Conservation (phyloP, 73 alveolate species). For the Symbiodinium pilosum region DNA sequence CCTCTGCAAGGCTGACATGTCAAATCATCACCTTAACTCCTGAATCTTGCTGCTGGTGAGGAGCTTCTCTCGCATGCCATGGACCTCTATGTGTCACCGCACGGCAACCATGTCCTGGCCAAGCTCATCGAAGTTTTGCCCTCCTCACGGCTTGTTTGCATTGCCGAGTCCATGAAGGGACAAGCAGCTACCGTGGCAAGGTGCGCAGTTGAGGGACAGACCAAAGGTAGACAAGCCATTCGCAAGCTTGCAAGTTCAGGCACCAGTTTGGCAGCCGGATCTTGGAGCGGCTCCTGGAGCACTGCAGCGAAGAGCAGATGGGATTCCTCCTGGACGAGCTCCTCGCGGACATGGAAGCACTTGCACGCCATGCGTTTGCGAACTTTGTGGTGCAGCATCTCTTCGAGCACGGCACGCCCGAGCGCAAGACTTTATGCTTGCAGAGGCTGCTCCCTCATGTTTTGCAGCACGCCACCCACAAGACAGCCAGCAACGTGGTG, state of each 20-base stretch:
- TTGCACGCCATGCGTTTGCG: constrained; percentile 86
- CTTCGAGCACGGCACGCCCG: constrained; percentile 78
- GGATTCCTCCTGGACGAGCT: constrained; percentile 78
- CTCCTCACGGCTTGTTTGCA: constrained; percentile 86
- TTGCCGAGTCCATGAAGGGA: constrained; percentile 61
- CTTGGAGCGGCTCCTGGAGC: constrained; percentile 88
- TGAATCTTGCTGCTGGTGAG: background rate
- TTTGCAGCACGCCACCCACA: constrained; percentile 86
- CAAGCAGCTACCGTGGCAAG: constrained; percentile 82
- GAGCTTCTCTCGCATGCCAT: constrained; percentile 48
- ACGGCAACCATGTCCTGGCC: constrained; percentile 92
- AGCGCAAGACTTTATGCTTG: constrained; percentile 29
- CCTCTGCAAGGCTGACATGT: too few relatives aligned
- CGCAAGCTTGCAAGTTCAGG: background rate
- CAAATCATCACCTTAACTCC: too few relatives aligned
- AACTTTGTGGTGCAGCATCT: constrained; percentile 93
- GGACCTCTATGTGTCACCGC: constrained; percentile 87
- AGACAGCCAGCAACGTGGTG: constrained; percentile 94
- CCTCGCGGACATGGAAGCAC: constrained; percentile 45
- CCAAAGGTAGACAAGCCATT: background rate
- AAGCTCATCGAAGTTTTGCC: constrained; percentile 77
- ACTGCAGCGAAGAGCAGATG: constrained; percentile 83
- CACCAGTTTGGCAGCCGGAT: constrained; percentile 93
- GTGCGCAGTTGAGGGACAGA: background rate
- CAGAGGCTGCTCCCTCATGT: constrained; percentile 67